Evolutionary conservation across 441 rosid genomes (phyloP).

Genomic region (Bocquillonia castaneifolia): DNA sequence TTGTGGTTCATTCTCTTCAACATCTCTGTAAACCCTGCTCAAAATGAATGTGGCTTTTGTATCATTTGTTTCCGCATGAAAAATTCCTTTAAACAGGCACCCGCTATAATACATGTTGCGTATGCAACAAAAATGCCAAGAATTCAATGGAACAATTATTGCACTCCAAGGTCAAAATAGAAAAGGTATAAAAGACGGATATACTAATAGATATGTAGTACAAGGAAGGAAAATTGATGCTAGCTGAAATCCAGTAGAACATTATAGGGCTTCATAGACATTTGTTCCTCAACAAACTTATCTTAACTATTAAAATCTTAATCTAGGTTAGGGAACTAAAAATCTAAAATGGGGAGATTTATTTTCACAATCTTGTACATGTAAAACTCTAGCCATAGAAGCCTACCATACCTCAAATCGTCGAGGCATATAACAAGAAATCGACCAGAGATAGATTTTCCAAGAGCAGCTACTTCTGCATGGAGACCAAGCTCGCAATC

Average conservation of each 20-base stretch:
- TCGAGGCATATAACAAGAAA: slow-evolving; percentile 53
- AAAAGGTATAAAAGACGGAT: no score
- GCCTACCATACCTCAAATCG: slow-evolving; percentile 36
- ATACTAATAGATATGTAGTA: no score
- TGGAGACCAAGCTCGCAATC: slow-evolving; percentile 32
- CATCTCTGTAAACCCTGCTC: slow-evolving; percentile 33
- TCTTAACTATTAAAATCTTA: not conserved
- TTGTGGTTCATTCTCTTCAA: slow-evolving; percentile 35
- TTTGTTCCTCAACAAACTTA: no score
- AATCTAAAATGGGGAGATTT: not conserved
- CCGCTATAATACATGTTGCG: no score
- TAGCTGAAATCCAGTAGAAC: no score
- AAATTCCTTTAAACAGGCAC: no score
- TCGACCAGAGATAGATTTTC: slow-evolving; percentile 40
- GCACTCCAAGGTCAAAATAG: no score
- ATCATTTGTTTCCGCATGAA: not conserved
- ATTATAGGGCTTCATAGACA: no score
- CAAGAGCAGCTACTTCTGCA: slow-evolving; percentile 38
- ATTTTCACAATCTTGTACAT: not conserved
- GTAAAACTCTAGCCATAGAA: not conserved
- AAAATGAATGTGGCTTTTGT: not conserved
- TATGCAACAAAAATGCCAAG: no score
- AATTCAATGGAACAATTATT: no score
- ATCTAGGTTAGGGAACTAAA: no score
- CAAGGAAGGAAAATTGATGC: no score